Base-by-base conservation (phyloP, 306 rosid species). In the Rosa persica region DNA sequence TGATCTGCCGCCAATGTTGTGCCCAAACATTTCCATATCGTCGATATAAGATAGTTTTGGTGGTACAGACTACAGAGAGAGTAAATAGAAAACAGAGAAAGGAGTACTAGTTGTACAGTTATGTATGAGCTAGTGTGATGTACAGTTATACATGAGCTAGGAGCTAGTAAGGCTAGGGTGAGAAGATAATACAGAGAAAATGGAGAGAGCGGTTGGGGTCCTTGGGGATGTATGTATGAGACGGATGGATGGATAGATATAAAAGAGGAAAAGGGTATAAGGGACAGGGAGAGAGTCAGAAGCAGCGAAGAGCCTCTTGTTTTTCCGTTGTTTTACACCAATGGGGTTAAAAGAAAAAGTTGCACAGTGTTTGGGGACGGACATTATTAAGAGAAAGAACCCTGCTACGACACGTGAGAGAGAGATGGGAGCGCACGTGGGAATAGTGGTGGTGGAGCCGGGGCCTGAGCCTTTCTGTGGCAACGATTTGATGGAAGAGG, bases 1-100 rank as follows among this genome's bases (percentile, higher is more conserved):
- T 65, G 44, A 58, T 76, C 77, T 76, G 79, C 71, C 70, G 11
- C 48, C 80, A 22, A n/a, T 43, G 64, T 42, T 17, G 20, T 40
- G 83, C 75, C 90, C 90, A 68, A 89, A 84, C 85, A 87, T 88
- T 48, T 92, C 93, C 95, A 92, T 89, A 0, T 49, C 43, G 40
- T 64, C 69, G 22, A 36, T 64, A 13, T 22, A 58, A 23, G 36
- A 11, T 10, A 20, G 40, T 64, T 16, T 64, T 15, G 69, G 43
- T 3, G n/a, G 69, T 34, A 64, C 43, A 64, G 43, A 34, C 43
- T 34, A 64, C 43, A 64, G 43, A 34, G 46, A 43, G 46, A 8
- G 11, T 8, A 43, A 36, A 23, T 44, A 17, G 70, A 16, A 30
- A 65, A 34, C 23, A 7, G 70, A 65, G 23, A 65, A 36, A 39